A percentile compares a stretch with the other conserved stretches of the same genome.
Conservation (phyloP, 306 rosid genomes). For the Trifolium dubium region DNA sequence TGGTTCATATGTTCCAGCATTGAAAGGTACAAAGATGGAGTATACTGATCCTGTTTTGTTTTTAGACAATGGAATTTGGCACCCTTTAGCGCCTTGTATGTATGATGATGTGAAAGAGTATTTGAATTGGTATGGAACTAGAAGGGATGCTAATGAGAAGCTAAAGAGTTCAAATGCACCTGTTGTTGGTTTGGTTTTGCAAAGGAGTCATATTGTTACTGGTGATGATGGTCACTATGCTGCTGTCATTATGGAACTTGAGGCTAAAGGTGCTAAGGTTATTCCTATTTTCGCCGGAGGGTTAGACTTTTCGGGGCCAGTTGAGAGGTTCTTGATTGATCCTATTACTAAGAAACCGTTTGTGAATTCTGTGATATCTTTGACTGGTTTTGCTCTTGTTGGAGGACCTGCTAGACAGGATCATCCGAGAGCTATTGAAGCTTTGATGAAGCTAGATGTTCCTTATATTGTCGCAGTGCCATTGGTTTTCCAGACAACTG, state of each 20-base stretch:
- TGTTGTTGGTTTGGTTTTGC: slow-evolving; percentile 74
- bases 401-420: slow-evolving; percentile 99
- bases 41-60: slow-evolving; percentile 92
- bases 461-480: slow-evolving; percentile 98
- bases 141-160: slow-evolving; percentile 88
- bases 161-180: slow-evolving; percentile 73
- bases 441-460: slow-evolving; percentile 82
- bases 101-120: slow-evolving; percentile 97
- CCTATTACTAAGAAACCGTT: slow-evolving; percentile 83
- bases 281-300: slow-evolving; percentile 95
- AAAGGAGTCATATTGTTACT: slow-evolving; percentile 97
- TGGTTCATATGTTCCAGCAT: slow-evolving; percentile 83
- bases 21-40: slow-evolving; percentile 73
- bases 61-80: slow-evolving; percentile 93
- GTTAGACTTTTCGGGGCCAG: slow-evolving; percentile 94
- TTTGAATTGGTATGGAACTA: slow-evolving; percentile 93
- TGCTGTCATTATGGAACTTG: slow-evolving; percentile 96
- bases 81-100: slow-evolving; percentile 98
- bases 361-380: slow-evolving; percentile 76
- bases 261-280: slow-evolving; percentile 96
- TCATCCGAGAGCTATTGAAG: slow-evolving; percentile 94
- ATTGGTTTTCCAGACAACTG: slow-evolving; percentile 95
- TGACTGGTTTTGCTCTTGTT: slow-evolving; percentile 96
- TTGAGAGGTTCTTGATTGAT: slow-evolving; percentile 82
- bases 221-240: slow-evolving; percentile 98